These are phyloP conservation scores for Daphne laureola DNA, from an alignment of 441 rosid species.

Conservation along the genomic window DNA sequence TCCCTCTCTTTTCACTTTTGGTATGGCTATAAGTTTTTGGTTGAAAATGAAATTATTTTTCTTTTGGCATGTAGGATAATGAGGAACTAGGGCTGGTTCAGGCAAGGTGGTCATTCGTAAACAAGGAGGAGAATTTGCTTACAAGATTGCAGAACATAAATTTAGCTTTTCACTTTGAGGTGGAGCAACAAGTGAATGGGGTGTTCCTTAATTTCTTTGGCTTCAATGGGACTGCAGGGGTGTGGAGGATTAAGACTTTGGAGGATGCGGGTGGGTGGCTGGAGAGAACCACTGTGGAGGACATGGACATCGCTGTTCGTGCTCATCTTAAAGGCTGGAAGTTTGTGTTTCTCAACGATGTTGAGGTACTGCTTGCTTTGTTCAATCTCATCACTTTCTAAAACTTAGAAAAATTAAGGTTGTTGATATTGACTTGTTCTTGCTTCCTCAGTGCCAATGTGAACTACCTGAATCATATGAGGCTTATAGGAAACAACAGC, in stretches of 20 bases:
- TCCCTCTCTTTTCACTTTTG: too few species aligned
- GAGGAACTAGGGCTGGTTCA: constrained; percentile 83
- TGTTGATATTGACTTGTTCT: constrained; percentile 11
- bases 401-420: too few species aligned
- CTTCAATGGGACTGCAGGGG: constrained; percentile 95
- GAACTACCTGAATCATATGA: constrained; percentile 94
- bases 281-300: constrained; percentile 96
- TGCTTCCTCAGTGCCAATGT: constrained; percentile 66
- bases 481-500: constrained; percentile 93
- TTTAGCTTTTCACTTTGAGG: constrained; percentile 88
- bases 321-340: constrained; percentile 94
- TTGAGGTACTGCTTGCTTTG: constrained; percentile 41
- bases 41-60: neutral
- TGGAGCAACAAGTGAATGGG: constrained; percentile 94
- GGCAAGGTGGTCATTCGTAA: constrained; percentile 94
- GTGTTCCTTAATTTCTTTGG: constrained; percentile 82
- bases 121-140: constrained; percentile 81
- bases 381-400: neutral
- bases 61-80: constrained; percentile 39
- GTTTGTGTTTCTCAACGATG: constrained; percentile 78
- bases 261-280: constrained; percentile 98
- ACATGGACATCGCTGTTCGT: constrained; percentile 97
- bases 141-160: constrained; percentile 88
- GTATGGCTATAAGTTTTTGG: too few species aligned
- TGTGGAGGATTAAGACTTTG: constrained; percentile 92